phyloP scores from a whole-genome alignment of 108 stramenopile species.

The Ochromonas danica region DNA sequence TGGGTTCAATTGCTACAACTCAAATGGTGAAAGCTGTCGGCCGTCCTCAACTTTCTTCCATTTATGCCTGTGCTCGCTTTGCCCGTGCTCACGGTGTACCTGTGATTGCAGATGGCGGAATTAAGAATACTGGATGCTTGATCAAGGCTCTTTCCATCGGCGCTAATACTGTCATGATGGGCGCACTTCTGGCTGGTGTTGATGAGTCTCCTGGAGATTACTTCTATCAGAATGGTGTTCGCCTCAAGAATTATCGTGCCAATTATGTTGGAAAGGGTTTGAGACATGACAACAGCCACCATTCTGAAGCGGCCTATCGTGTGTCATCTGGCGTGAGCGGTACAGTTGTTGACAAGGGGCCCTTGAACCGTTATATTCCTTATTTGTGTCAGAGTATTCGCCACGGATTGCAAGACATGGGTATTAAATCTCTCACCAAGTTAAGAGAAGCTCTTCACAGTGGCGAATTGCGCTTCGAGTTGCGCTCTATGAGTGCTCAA shows the following conservation, averaged over 20 bases:
- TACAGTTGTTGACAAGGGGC: slow-evolving; percentile 27
- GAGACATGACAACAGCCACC: neutral
- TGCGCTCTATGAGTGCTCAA: slow-evolving; percentile 25
- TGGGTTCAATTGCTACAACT: slow-evolving; percentile 30
- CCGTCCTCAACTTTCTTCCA: slow-evolving; percentile 9
- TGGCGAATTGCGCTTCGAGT: slow-evolving; percentile 31
- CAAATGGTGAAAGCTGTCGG: slow-evolving; percentile 22
- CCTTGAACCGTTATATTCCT: slow-evolving; percentile 29
- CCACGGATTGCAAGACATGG: slow-evolving; percentile 34
- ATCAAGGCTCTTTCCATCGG: slow-evolving; percentile 30
- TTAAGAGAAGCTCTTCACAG: neutral
- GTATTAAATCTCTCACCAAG: neutral
- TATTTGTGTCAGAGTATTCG: slow-evolving; percentile 28
- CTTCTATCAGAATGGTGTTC: slow-evolving; percentile 30
- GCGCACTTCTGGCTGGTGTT: slow-evolving; percentile 30
- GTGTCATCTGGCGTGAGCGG: slow-evolving; percentile 22
- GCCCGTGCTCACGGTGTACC: slow-evolving; percentile 12
- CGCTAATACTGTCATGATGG: slow-evolving; percentile 31
- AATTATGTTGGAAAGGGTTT: no score
- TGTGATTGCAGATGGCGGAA: slow-evolving; percentile 31
- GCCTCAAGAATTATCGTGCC: slow-evolving; percentile 25
- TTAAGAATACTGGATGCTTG: slow-evolving; percentile 30
- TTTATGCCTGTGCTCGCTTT: neutral
- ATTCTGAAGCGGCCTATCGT: neutral
- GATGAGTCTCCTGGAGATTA: slow-evolving; percentile 34